Percentiles rank a stretch among this genome's conserved stretches.
Evolutionary conservation across 1,284 basidiomycete genomes (phyloP).

Genomic region (Xerocomus minutiporus): DNA sequence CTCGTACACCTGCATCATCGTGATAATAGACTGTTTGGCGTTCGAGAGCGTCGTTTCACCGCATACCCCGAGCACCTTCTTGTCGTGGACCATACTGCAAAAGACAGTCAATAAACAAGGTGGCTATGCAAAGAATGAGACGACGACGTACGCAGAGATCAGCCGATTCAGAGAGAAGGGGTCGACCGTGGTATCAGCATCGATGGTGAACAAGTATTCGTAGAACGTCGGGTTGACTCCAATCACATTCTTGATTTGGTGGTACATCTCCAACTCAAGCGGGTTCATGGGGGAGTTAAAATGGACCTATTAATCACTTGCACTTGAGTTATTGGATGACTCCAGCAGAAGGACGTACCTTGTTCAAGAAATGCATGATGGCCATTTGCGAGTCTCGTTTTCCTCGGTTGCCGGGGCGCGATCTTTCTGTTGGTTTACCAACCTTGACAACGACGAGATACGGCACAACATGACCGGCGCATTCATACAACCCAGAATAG

Average conservation of each 20-base stretch:
- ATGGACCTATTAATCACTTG: conserved; percentile 64
- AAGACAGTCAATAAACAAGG: neutral
- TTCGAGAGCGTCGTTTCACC: conserved; percentile 91
- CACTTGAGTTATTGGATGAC: neutral
- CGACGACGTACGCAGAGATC: conserved; percentile 74
- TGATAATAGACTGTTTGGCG: conserved; percentile 89
- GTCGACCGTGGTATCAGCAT: conserved; percentile 94
- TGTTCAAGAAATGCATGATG: conserved; percentile 97
- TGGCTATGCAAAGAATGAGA: neutral
- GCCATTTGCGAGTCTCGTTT: conserved; percentile 97
- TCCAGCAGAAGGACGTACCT: conserved; percentile 43
- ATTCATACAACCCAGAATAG: conserved; percentile 95
- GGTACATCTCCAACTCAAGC: conserved; percentile 95
- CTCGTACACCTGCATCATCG: conserved; percentile 99
- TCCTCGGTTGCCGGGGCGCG: conserved; percentile 91
- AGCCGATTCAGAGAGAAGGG: conserved; percentile 83
- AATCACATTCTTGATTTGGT: conserved; percentile 99
- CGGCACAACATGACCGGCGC: conserved; percentile 91
- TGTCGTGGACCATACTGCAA: conserved; percentile 82
- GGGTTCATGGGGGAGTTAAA: conserved; percentile 97
- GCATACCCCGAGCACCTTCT: conserved; percentile 90
- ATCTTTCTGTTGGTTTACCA: conserved; percentile 92
- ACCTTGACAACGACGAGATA: conserved; percentile 97
- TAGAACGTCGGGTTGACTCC: conserved; percentile 98
- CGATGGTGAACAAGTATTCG: conserved; percentile 95